Evolutionary conservation across 768 basidiomycete genomes (phyloP).

Genomic region (Lyophyllum atratum): DNA sequence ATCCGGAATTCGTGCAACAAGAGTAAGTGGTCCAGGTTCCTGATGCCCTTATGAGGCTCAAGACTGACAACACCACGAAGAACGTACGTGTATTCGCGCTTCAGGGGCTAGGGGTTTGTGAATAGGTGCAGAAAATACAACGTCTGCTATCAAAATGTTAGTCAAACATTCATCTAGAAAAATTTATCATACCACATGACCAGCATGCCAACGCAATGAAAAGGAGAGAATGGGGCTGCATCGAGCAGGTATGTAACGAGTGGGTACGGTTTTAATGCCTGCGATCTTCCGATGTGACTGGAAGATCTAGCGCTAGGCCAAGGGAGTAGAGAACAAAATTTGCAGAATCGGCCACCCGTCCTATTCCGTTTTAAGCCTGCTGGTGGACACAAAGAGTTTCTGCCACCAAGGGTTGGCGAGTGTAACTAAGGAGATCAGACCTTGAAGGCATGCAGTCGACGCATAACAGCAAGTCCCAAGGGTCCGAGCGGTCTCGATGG

Average conservation of each 20-base stretch:
- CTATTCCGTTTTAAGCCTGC: neutral
- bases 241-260: neutral
- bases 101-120: neutral
- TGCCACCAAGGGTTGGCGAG: neutral
- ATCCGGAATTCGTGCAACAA: slow-evolving; percentile 8
- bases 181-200: slow-evolving; percentile 7
- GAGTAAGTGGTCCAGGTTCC: neutral
- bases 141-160: neutral
- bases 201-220: slow-evolving; percentile 12
- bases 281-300: neutral
- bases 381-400: neutral
- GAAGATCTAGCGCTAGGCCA: neutral
- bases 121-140: slow-evolving; percentile 9
- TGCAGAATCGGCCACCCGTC: neutral
- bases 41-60: neutral
- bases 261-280: neutral
- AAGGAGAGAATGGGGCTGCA: slow-evolving; percentile 5
- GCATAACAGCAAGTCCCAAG: neutral
- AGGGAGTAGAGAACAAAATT: neutral
- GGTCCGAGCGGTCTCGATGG: no score
- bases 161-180: neutral
- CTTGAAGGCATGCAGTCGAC: neutral
- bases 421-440: neutral
- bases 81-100: neutral
- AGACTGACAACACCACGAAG: neutral